Conservation (phyloP, 768 basidiomycete species). For the Suillus luteus region DNA sequence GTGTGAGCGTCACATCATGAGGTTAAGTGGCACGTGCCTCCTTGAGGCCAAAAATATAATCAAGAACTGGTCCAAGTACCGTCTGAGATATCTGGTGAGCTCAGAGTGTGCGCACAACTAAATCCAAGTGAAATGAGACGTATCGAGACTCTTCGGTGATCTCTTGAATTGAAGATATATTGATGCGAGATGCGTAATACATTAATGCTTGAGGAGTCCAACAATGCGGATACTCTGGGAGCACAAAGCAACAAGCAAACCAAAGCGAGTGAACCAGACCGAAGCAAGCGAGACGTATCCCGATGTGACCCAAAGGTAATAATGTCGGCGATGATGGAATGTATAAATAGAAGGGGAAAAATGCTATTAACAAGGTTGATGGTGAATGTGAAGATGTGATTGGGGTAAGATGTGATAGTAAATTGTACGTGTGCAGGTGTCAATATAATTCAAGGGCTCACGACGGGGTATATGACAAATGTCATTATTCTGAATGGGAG, state of each 20-base stretch:
- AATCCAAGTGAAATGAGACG: background rate
- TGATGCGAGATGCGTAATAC: constrained; percentile 24
- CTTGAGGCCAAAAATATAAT: background rate
- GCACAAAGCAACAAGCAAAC: constrained; percentile 32
- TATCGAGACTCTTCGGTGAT: background rate
- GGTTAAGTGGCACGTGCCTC: background rate
- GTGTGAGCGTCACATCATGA: background rate
- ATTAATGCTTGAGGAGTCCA: constrained; percentile 31
- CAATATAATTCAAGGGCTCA: background rate
- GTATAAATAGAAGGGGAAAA: constrained; percentile 32
- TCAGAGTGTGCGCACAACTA: background rate
- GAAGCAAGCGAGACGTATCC: constrained; percentile 22
- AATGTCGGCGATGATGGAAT: constrained; percentile 29
- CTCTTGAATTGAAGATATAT: constrained; percentile 8
- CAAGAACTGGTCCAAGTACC: background rate
- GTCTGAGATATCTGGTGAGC: background rate
- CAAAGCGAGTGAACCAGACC: constrained; percentile 32
- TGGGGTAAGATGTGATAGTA: constrained; percentile 8
- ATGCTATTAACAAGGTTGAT: constrained; percentile 32
- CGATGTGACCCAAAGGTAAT: constrained; percentile 26
- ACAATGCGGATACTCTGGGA: constrained; percentile 26
- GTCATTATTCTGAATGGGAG: constrained; percentile 28
- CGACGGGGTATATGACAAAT: constrained; percentile 4
- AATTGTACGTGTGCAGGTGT: background rate
- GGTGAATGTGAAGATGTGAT: constrained; percentile 10